Percentiles rank a stretch among this genome's conserved stretches.
These are phyloP conservation scores for Artemisia argyi DNA, from an alignment of 129 eudicot species.

Conservation along the genomic window DNA sequence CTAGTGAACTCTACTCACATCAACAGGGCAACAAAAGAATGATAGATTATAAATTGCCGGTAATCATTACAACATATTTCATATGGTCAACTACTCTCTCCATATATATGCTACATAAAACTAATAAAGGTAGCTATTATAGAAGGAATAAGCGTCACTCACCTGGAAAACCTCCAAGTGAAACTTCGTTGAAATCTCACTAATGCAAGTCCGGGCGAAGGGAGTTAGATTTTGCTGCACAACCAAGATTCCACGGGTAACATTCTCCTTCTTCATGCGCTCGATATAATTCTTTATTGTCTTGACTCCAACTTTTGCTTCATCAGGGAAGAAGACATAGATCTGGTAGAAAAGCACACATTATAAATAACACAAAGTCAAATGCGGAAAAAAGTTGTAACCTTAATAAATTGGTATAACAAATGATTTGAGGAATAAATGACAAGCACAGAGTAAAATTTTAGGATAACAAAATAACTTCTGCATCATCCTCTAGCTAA, in stretches of 20 bases:
- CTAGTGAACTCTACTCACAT: conserved; percentile 8
- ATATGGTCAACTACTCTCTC: background rate
- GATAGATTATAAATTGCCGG: background rate
- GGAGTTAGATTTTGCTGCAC: conserved; percentile 83
- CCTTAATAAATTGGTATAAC: background rate
- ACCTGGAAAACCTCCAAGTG: conserved; percentile 94
- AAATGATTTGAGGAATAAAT: too few relatives aligned
- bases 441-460: too few relatives aligned
- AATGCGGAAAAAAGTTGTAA: too few relatives aligned
- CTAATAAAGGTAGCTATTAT: background rate
- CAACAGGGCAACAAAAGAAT: background rate
- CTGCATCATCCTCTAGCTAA: background rate
- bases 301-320: conserved; percentile 89
- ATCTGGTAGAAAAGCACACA: conserved; percentile 42
- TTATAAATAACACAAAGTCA: background rate
- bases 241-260: conserved; percentile 77
- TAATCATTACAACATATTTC: background rate
- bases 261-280: conserved; percentile 87
- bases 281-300: conserved; percentile 67
- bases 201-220: conserved; percentile 72
- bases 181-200: conserved; percentile 70
- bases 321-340: conserved; percentile 89
- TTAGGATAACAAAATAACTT: too few relatives aligned
- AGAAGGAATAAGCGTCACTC: conserved; percentile 4
- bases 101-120: background rate